phyloP scores from a whole-genome alignment of 179 eudicot genomes.

The Spergularia azorica region DNA sequence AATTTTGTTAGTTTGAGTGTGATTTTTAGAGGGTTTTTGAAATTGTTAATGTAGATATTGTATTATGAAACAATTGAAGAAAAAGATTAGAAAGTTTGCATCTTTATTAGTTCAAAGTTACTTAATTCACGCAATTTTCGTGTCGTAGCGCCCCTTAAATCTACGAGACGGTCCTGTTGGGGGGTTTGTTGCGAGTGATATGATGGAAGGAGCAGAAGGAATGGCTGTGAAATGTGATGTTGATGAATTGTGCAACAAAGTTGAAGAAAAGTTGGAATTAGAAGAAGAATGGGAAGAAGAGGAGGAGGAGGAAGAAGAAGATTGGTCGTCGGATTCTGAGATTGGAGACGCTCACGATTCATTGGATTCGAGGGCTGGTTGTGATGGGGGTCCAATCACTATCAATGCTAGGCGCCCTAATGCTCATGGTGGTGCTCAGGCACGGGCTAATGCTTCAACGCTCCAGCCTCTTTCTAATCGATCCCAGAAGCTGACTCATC shows the following conservation, averaged over 20 bases:
- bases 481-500: conserved; percentile 60
- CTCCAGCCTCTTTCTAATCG: conserved; percentile 86
- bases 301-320: conserved; percentile 53
- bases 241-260: not conserved
- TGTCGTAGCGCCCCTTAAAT: too few species aligned
- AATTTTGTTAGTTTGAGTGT: too few species aligned
- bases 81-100: too few species aligned
- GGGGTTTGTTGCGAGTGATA: not conserved
- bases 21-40: too few species aligned
- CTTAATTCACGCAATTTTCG: too few species aligned
- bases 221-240: not conserved
- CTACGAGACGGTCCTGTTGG: not conserved
- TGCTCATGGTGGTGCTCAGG: conserved; percentile 82
- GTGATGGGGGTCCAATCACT: conserved; percentile 47
- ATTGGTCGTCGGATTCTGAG: conserved; percentile 70
- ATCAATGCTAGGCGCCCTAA: conserved; percentile 75
- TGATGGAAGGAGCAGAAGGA: not conserved
- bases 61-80: too few species aligned
- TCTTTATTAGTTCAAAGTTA: too few species aligned
- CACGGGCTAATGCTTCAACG: conserved; percentile 61
- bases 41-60: too few species aligned
- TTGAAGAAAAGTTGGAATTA: not conserved
- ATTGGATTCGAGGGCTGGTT: conserved; percentile 52
- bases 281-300: conserved; percentile 36
- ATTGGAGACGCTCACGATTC: conserved; percentile 80